Evolutionary conservation across 345 rosid species (phyloP).

Genomic region (Linum lewisii): DNA sequence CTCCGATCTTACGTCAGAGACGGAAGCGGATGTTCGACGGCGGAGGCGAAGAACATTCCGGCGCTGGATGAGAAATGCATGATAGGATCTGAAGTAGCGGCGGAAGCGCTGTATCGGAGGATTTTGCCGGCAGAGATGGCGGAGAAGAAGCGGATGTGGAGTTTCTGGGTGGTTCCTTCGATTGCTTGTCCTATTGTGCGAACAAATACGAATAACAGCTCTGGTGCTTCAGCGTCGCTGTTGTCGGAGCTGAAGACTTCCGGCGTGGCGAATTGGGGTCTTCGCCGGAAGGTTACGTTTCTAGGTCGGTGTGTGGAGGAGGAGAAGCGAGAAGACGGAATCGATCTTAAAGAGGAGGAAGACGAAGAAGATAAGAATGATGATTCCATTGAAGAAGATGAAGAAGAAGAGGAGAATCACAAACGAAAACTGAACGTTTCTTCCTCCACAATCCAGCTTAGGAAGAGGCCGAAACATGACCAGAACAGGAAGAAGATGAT

Average conservation of each 20-base stretch:
- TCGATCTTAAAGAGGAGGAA: background rate
- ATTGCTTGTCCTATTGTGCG: conserved; percentile 10
- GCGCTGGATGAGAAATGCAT: conserved; percentile 56
- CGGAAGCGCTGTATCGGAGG: conserved; percentile 50
- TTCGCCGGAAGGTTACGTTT: conserved; percentile 49
- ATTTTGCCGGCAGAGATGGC: conserved; percentile 46
- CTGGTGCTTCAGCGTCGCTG: conserved; percentile 27
- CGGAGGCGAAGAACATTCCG: conserved; percentile 40
- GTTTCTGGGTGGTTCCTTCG: conserved; percentile 52
- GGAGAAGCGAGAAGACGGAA: background rate
- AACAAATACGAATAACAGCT: conserved; percentile 10
- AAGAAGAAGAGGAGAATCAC: conserved; percentile 11
- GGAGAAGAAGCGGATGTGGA: conserved; percentile 29
- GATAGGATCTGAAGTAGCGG: conserved; percentile 44
- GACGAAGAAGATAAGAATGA: conserved; percentile 7
- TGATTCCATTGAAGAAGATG: background rate
- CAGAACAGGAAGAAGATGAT: conserved; percentile 18
- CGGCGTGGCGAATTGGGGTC: conserved; percentile 67
- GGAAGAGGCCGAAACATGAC: conserved; percentile 27
- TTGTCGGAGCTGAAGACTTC: conserved; percentile 39
- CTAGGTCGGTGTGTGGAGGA: conserved; percentile 10
- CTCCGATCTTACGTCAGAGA: conserved; percentile 40
- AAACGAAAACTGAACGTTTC: conserved; percentile 11
- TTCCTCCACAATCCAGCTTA: conserved; percentile 14
- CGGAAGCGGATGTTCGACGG: conserved; percentile 15